phyloP scores from a whole-genome alignment of 2,329 filamentous ascomycete genomes.

The Fusarium beomiforme region DNA sequence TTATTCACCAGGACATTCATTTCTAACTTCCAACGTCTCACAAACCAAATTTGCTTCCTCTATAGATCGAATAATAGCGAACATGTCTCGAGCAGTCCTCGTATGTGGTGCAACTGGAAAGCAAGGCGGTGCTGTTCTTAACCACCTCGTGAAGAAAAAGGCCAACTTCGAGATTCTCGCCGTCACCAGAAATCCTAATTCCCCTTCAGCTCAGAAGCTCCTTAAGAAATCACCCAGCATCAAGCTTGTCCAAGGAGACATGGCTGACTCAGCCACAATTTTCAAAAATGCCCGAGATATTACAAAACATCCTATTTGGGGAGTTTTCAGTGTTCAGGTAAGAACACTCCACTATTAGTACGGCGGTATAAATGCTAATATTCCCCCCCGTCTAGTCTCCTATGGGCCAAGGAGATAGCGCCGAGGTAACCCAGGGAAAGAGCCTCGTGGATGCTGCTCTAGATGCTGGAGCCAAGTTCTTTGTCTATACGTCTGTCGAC shows the following conservation, averaged over 20 bases:
- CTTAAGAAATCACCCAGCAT: constrained; percentile 57
- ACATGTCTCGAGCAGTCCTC: constrained; percentile 42
- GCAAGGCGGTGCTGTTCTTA: constrained; percentile 50
- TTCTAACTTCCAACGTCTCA: too few relatives aligned
- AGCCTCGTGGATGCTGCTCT: constrained; percentile 64
- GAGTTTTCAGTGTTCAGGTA: constrained; percentile 25
- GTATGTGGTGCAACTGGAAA: constrained; percentile 52
- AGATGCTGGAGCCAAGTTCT: constrained; percentile 63
- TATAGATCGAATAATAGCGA: background rate
- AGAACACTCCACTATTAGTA: background rate
- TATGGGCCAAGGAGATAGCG: constrained; percentile 1
- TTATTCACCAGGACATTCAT: background rate
- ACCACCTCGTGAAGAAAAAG: constrained; percentile 43
- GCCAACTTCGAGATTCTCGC: constrained; percentile 63
- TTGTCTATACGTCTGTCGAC: constrained; percentile 71
- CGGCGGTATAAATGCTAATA: background rate
- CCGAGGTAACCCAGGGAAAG: constrained; percentile 59
- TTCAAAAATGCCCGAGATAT: constrained; percentile 49
- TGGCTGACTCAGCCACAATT: constrained; percentile 60
- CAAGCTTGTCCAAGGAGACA: constrained; percentile 66
- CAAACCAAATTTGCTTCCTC: too few relatives aligned
- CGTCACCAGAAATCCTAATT: constrained; percentile 66
- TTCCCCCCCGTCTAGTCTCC: background rate
- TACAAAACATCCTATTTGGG: constrained; percentile 15
- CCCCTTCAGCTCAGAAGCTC: constrained; percentile 60